Evolutionary conservation across 1,284 basidiomycete species (phyloP), one percentile per base, ranked within the genome.

Genomic region (Rhodofomes roseus): DNA sequence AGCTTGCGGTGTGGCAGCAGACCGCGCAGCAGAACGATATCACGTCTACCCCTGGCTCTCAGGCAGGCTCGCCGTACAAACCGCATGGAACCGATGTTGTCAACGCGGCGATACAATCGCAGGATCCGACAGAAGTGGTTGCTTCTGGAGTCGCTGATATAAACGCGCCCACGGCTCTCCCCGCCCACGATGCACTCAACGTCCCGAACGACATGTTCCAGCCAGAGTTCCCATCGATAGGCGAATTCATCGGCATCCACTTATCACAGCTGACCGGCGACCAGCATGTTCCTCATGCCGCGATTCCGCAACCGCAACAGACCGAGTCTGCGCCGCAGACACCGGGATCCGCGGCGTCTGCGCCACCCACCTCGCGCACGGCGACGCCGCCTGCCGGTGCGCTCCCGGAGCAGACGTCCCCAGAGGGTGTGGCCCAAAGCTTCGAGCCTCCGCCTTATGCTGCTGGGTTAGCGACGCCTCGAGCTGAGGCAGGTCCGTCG

Each of bases 301-400:
- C 12, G 4, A 36, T 6, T 20, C 50, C n/a, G 20, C 20, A 12
- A 11, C 4, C 8, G 2, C 50, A 9, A 4, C n/a, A n/a, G 31
- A 6, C 20, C 6, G 31, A 9, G 18, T 22, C 34, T 29, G 7
- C 31, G n/a, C 31, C 34, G 6, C 48, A 25, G 5, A 7, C 46
- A 6, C 23, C 22, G 27, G 31, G n/a, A 11, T 52, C 50, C 20
- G 31, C n/a, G 12, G 50, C 29, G n/a, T 34, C 50, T 22, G 53
- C 20, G 18, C 54, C 31, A 4, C 36, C 44, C 25, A 36, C 27
- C 20, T 57, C 50, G 23, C 44, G 46, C 18, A 66, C 63, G 53
- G 57, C 62, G 29, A 62, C 56, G 37, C 46, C 60, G 18, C 51
- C 58, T 7, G 54, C 56, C 4, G 55, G n/a, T 8, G n/a, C n/a